A percentile compares a stretch with the other conserved stretches of the same genome.
Conservation (phyloP, 2,329 filamentous ascomycete species). For the Cadophora sp. region DNA sequence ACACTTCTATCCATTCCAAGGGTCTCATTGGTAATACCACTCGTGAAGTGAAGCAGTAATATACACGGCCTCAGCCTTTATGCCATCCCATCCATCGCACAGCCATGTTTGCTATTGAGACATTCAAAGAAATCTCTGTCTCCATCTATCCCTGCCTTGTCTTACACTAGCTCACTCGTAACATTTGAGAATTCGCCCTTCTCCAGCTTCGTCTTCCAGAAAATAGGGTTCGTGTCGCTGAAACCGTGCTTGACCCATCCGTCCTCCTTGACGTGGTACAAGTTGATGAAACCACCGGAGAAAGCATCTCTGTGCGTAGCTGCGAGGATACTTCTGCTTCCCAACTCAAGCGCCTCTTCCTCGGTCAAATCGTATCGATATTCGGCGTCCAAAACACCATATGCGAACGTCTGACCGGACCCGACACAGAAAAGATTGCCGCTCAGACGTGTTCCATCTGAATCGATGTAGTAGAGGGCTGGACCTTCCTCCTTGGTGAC, state of each 20-base stretch:
- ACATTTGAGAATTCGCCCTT: slow-evolving; percentile 86
- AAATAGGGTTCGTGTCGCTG: slow-evolving; percentile 97
- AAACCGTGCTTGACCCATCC: slow-evolving; percentile 99
- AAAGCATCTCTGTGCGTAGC: slow-evolving; percentile 98
- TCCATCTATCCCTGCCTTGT: slow-evolving; percentile 22
- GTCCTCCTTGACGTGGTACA: slow-evolving; percentile 98
- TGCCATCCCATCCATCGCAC: slow-evolving; percentile 31
- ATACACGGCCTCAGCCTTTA: slow-evolving; percentile 37
- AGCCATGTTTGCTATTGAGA: slow-evolving; percentile 43
- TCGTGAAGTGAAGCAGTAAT: slow-evolving; percentile 41
- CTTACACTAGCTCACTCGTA: slow-evolving; percentile 44
- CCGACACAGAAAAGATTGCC: slow-evolving; percentile 99
- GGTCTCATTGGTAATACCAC: slow-evolving; percentile 37
- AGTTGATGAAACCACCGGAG: slow-evolving; percentile 97
- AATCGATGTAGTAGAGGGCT: slow-evolving; percentile 98
- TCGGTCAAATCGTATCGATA: slow-evolving; percentile 89
- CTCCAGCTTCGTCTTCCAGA: slow-evolving; percentile 99
- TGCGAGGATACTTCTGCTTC: slow-evolving; percentile 89
- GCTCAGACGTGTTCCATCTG: slow-evolving; percentile 88
- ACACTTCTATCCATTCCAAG: slow-evolving; percentile 15
- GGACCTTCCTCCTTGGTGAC: slow-evolving; percentile 95
- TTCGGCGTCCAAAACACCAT: slow-evolving; percentile 95
- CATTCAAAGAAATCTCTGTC: slow-evolving; percentile 38
- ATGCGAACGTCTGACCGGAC: slow-evolving; percentile 97
- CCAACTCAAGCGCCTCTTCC: slow-evolving; percentile 89